phyloP scores from a whole-genome alignment of 2,329 filamentous ascomycete genomes.

The Albifimbria verrucaria region DNA sequence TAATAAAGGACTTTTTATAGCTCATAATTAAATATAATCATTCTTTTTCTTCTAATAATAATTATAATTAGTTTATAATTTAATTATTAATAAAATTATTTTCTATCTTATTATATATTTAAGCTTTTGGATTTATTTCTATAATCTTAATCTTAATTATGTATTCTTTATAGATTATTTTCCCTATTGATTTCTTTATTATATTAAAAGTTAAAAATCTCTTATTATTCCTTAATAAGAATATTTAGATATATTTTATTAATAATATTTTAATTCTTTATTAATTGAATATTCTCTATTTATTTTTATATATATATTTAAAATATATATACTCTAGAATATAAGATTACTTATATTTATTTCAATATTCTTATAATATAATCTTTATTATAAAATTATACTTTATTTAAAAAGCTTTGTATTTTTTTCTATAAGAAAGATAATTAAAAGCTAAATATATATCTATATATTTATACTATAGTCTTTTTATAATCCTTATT shows the following conservation, averaged over 20 bases:
- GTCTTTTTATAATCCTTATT: too few relatives aligned
- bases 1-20: too few relatives aligned
- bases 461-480: neutral
- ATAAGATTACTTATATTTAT: neutral
- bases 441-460: too few relatives aligned
- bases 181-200: neutral
- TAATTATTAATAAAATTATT: neutral
- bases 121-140: neutral
- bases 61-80: neutral
- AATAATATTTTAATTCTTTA: too few relatives aligned
- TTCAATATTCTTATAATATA: neutral
- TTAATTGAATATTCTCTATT: too few relatives aligned
- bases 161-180: neutral
- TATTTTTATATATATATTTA: too few relatives aligned
- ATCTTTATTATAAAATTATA: neutral
- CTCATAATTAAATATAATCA: too few relatives aligned
- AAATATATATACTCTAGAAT: too few relatives aligned
- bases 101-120: neutral
- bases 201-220: neutral
- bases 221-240: too few relatives aligned
- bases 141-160: too few relatives aligned
- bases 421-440: too few relatives aligned
- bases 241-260: too few relatives aligned
- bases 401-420: neutral
- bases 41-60: neutral